Base-by-base conservation (phyloP, 2,329 filamentous ascomycete genomes). In the Cladosporium sp. region DNA sequence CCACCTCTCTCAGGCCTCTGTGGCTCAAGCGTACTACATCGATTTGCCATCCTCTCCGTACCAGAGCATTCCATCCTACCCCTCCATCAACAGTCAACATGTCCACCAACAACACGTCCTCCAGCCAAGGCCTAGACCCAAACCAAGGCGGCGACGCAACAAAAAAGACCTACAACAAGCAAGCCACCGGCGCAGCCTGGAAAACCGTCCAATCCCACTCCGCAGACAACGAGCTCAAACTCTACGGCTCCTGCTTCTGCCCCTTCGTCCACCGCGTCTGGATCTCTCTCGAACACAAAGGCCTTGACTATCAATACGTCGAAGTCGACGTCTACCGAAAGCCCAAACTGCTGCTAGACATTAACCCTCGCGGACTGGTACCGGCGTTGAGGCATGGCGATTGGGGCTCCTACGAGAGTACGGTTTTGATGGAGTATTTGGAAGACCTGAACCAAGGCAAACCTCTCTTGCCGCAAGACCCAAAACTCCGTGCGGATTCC, bases 231-330 rank as follows among this genome's bases (percentile, higher is more conserved):
- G 79, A 84, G 7, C 68, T 94, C 43, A 91, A 89, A 67, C 73
- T 95, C 2, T 94, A 85, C 64, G 87, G 87, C 22, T 86, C 85
- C 59, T 91, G 86, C 65, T 93, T 90, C 67, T 94, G 89, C 62
- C 88, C 88, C 20, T 93, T 92, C 64, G 88, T 89, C 1, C 88
- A 94, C 64, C 82, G 88, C 15, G 86, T 93, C 20, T 95, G 89
- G 89, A 93, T 95, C 56, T 86, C 88, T 1, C 76, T 95, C 30
- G 88, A 95, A 66, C 75, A 83, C 59, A 93, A 93, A 65, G 78
- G 80, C 15, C 76, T 93, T 7, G 72, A 79, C 32, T 95, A 95
- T 63, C 87, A 94, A 64, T 95, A 94, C 67, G 84, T 89, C 59
- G 89, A 95, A 68, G 83, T 88, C 39, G 86, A 94, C 61, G 86